These are phyloP conservation scores for Saururus chinensis DNA, from an alignment of 164 flowering plant genomes.

Conservation along the genomic window DNA sequence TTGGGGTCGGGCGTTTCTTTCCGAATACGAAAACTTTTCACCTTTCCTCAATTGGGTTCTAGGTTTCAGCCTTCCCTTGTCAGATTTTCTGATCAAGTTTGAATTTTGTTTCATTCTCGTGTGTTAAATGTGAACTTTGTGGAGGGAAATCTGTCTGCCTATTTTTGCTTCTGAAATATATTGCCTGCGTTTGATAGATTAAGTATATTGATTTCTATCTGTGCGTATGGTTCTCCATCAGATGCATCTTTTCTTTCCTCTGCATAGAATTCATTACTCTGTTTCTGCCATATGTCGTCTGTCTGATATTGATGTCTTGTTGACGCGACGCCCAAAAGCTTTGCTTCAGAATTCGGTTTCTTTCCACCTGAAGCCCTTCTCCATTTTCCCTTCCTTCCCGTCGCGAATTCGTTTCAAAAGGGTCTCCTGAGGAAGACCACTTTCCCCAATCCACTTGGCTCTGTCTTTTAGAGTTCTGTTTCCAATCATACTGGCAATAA, in stretches of 20 bases:
- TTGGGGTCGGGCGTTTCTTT: no score
- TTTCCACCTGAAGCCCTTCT: conserved; percentile 4
- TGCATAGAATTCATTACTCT: conserved; percentile 19
- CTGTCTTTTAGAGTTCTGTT: neutral
- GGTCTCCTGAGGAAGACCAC: neutral
- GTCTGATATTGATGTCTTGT: conserved; percentile 26
- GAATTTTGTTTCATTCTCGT: neutral
- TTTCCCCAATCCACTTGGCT: neutral
- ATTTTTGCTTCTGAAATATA: neutral
- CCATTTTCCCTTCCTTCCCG: neutral
- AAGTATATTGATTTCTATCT: neutral
- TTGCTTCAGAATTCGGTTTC: conserved; percentile 50
- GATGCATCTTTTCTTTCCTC: conserved; percentile 35
- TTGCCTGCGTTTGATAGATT: neutral
- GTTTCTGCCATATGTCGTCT: conserved; percentile 34
- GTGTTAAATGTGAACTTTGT: neutral
- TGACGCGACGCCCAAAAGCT: conserved; percentile 37
- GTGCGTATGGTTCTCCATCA: conserved; percentile 19
- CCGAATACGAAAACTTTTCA: no score
- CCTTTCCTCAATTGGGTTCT: no score
- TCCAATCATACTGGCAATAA: no score
- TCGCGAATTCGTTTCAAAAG: neutral
- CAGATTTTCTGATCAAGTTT: no score
- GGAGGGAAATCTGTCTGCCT: no score
- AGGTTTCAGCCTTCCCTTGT: no score